These are phyloP conservation scores for Gardenia jasminoides DNA, from an alignment of 257 asterid species.

Conservation along the genomic window DNA sequence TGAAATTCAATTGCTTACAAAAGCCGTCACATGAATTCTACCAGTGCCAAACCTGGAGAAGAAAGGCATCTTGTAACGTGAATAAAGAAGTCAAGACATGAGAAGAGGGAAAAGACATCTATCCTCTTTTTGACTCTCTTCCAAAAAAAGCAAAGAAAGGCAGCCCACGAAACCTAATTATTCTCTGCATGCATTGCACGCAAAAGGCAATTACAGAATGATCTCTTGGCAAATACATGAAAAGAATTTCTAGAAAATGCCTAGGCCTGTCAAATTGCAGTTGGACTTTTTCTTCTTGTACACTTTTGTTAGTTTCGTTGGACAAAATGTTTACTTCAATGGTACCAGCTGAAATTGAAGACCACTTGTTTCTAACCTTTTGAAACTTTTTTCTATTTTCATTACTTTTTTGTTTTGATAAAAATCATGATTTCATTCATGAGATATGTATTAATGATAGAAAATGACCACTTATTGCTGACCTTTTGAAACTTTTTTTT, in stretches of 20 bases:
- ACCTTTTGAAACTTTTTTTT: background rate
- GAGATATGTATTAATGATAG: too few relatives aligned
- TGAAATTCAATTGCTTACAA: background rate
- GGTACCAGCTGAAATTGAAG: background rate
- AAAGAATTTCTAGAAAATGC: background rate
- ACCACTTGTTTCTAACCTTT: background rate
- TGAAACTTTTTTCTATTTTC: too few relatives aligned
- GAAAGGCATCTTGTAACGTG: conserved; percentile 8
- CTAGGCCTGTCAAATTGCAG: background rate
- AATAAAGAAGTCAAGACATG: conserved; percentile 6
- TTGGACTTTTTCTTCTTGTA: background rate
- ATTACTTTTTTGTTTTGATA: too few relatives aligned
- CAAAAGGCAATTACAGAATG: background rate
- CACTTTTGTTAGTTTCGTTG: background rate
- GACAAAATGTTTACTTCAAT: background rate
- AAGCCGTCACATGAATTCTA: background rate
- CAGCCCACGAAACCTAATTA: background rate
- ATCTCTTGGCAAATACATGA: too few relatives aligned
- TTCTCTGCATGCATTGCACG: conserved; percentile 1
- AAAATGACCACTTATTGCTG: background rate
- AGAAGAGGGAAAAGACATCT: background rate
- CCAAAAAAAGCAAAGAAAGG: too few relatives aligned
- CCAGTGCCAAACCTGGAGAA: background rate
- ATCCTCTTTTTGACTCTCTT: conserved; percentile 10
- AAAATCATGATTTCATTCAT: too few relatives aligned